phyloP scores from a whole-genome alignment of 2,329 filamentous ascomycete genomes.

The Fusarium ambrosium region DNA sequence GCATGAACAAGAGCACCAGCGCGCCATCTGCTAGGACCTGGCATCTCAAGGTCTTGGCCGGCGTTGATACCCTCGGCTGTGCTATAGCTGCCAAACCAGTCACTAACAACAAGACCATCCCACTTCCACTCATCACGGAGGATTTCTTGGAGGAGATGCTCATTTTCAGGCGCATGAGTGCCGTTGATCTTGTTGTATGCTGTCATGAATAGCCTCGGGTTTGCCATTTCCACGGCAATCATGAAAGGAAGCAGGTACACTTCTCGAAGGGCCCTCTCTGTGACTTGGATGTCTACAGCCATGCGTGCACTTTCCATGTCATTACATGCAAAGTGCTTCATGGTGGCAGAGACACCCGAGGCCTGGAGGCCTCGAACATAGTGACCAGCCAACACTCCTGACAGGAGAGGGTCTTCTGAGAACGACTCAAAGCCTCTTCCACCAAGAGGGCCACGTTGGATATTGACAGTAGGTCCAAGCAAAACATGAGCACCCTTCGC shows the following conservation, averaged over 20 bases:
- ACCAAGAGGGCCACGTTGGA: constrained; percentile 58
- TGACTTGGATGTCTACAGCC: constrained; percentile 17
- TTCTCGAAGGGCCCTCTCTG: constrained; percentile 41
- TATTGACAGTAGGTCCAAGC: constrained; percentile 71
- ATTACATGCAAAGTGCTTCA: constrained; percentile 34
- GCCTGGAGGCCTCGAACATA: constrained; percentile 48
- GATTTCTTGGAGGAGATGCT: constrained; percentile 41
- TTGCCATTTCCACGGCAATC: constrained; percentile 31
- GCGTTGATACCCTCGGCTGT: constrained; percentile 48
- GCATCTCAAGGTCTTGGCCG: constrained; percentile 54
- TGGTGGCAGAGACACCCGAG: constrained; percentile 15
- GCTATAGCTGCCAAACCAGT: constrained; percentile 53
- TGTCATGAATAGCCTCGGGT: constrained; percentile 25
- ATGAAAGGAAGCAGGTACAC: constrained; percentile 35
- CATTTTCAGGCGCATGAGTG: constrained; percentile 40
- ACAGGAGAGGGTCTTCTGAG: constrained; percentile 59
- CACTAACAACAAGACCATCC: constrained; percentile 52
- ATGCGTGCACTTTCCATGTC: constrained; percentile 31
- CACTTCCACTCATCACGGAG: constrained; percentile 52
- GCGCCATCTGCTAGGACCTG: constrained; percentile 50
- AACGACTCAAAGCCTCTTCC: constrained; percentile 61
- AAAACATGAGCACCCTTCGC: constrained; percentile 78
- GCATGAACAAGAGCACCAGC: constrained; percentile 41
- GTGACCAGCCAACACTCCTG: constrained; percentile 56
- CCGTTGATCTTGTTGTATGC: constrained; percentile 48